Conservation (phyloP, 1,139 yeast genomes). For the Hanseniaspora gamundiae region DNA sequence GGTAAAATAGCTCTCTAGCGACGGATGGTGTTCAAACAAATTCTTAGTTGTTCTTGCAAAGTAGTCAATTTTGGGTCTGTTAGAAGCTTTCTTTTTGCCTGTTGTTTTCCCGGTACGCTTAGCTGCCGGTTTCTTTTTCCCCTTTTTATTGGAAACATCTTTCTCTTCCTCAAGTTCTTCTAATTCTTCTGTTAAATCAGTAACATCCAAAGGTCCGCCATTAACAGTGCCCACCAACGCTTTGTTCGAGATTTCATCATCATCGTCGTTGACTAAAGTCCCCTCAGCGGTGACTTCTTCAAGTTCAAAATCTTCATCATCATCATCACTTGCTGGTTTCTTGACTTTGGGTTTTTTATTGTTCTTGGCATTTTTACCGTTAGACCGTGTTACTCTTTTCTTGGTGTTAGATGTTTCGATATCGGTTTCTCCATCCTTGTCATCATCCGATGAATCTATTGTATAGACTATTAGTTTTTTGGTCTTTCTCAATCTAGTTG, state of each 20-base stretch:
- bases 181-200: slow-evolving; percentile 15
- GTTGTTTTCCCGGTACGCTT: slow-evolving; percentile 4
- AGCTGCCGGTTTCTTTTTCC: slow-evolving; percentile 12
- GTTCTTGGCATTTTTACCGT: slow-evolving; percentile 1
- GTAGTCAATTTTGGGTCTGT: slow-evolving; percentile 52
- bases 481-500: slow-evolving; percentile 1
- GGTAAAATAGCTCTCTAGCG: slow-evolving; percentile 59
- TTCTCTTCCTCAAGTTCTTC: slow-evolving; percentile 14
- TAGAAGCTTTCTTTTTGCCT: slow-evolving; percentile 21
- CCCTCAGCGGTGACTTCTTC: slow-evolving; percentile 25
- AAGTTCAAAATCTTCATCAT: slow-evolving; percentile 9
- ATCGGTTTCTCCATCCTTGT: not conserved
- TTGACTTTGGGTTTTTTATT: not conserved
- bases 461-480: slow-evolving; percentile 2
- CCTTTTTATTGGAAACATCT: slow-evolving; percentile 16
- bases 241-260: slow-evolving; percentile 23
- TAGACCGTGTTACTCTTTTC: not conserved
- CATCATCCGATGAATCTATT: slow-evolving; percentile 4
- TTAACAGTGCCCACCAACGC: slow-evolving; percentile 14
- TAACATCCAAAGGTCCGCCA: slow-evolving; percentile 15
- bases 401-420: not conserved
- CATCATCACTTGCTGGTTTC: slow-evolving; percentile 8
- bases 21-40: slow-evolving; percentile 66
- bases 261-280: slow-evolving; percentile 18
- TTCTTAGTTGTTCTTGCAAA: slow-evolving; percentile 54